These are phyloP conservation scores for Litsea cubeba DNA, from an alignment of 164 flowering plant species.

Conservation along the genomic window DNA sequence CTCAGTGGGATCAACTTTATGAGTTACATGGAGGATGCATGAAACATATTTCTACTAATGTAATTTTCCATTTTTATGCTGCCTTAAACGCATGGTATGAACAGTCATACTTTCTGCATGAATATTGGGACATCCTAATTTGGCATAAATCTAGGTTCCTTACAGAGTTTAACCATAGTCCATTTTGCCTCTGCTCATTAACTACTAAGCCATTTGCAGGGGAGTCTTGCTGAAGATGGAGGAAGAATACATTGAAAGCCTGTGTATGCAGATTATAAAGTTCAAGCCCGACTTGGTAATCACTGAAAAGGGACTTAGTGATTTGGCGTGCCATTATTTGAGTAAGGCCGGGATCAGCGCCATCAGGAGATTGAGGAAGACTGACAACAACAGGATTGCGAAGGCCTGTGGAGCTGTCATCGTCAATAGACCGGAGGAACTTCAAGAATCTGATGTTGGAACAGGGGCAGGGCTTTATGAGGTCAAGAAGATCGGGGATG, in stretches of 20 bases:
- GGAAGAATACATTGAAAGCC: constrained; percentile 78
- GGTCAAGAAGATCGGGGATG: constrained; percentile 95
- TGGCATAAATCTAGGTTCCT: neutral
- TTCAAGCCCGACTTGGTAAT: constrained; percentile 93
- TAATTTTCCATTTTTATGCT: no score
- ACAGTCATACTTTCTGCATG: no score
- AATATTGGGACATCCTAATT: no score
- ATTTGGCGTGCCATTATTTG: constrained; percentile 87
- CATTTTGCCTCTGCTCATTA: neutral
- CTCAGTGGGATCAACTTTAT: no score
- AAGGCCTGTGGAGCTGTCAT: constrained; percentile 94
- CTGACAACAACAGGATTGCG: constrained; percentile 92
- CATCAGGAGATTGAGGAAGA: constrained; percentile 84
- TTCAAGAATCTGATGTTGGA: constrained; percentile 96
- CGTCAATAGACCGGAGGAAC: constrained; percentile 91
- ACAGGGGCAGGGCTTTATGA: constrained; percentile 93
- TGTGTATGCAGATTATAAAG: constrained; percentile 72
- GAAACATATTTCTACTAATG: no score
- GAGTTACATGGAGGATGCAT: no score
- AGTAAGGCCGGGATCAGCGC: constrained; percentile 97
- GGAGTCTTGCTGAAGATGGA: constrained; percentile 75
- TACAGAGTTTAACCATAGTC: neutral
- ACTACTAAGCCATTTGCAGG: constrained; percentile 25
- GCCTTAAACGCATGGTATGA: no score
- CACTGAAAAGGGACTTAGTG: constrained; percentile 94